Evolutionary conservation across 1,139 yeast species (phyloP), one percentile per base, ranked within the genome.

Genomic region (Zygosaccharomyces pseudobailii): DNA sequence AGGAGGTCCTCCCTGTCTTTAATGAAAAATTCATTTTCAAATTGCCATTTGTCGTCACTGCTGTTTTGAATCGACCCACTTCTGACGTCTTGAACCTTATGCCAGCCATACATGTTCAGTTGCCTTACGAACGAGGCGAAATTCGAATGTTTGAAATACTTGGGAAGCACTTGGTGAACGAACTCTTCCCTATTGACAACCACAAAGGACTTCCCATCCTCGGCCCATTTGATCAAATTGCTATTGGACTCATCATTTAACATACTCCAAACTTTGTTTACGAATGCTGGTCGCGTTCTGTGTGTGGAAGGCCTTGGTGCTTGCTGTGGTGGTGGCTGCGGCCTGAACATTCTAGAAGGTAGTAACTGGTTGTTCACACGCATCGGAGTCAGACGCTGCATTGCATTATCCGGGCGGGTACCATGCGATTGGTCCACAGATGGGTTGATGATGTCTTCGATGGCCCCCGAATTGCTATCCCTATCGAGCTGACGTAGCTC

Each of bases 61-160:
- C 63, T 64, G 42, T 55, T 63, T 46, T 62, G 65, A n/a, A 58
- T 62, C 2, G 68, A 62, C 4, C 68, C 68, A 33, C 67, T 50
- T 67, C 70, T 60, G 67, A 71, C 55, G 75, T 76, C 69, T 80
- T 84, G 54, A 5, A 92, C 95, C 69, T 92, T 92, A 70, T 92
- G 97, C 76, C 95, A 92, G 59, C 94, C 98, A 62, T 92, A 92
- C 73, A 92, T 90, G 72, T 92, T 92, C 58, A 92, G 73, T 65
- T 90, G 97, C 51, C 97, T 79, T 6, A 90, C 97, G 71, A 92
- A 92, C 56, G 92, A 82, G 35, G 97, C 94, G 69, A 88, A 90
- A 69, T 92, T 92, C 49, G 89, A 81, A 68, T 92, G 97, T 61
- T 90, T 90, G 71, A 92, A 92, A 68, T 89, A 95, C 50, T 82